A percentile compares a stretch with the other conserved stretches of the same genome.
phyloP scores from a whole-genome alignment of 305 asterid genomes.

The Fraxinus sp. region DNA sequence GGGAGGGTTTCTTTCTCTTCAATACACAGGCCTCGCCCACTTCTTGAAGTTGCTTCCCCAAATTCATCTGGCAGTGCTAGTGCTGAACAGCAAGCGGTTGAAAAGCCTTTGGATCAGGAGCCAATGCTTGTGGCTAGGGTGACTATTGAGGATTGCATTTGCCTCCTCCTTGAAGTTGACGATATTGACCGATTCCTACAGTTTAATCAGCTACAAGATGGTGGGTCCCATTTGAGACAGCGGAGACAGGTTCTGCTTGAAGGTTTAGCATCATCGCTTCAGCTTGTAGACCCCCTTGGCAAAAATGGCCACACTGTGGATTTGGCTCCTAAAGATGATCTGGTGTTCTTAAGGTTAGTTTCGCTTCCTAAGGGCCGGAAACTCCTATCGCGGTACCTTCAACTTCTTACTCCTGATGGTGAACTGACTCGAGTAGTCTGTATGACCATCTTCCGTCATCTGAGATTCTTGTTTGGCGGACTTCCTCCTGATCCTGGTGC shows the following conservation, averaged over 20 bases:
- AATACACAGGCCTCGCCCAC: conserved; percentile 92
- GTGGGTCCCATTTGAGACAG: conserved; percentile 55
- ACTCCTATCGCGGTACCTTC: conserved; percentile 54
- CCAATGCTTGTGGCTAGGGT: conserved; percentile 97
- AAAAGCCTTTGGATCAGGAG: conserved; percentile 90
- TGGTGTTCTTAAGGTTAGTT: conserved; percentile 52
- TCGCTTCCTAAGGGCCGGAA: conserved; percentile 74
- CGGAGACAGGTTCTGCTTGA: conserved; percentile 63
- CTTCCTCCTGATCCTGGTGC: conserved; percentile 44
- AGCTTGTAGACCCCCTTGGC: conserved; percentile 64
- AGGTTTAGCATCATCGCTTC: conserved; percentile 67
- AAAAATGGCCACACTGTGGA: conserved; percentile 51
- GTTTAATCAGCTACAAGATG: conserved; percentile 71
- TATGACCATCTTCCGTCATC: conserved; percentile 72
- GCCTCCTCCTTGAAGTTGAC: conserved; percentile 81
- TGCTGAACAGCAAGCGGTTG: conserved; percentile 38
- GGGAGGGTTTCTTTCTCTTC: conserved; percentile 90
- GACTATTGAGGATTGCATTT: conserved; percentile 78
- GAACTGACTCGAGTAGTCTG: conserved; percentile 62
- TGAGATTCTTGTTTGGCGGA: conserved; percentile 65
- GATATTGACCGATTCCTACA: conserved; percentile 77
- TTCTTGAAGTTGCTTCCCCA: conserved; percentile 82
- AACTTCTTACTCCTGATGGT: conserved; percentile 50
- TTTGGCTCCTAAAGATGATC: conserved; percentile 54
- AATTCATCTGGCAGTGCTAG: conserved; percentile 47